Evolutionary conservation across 148 eudicot genomes (phyloP).

Genomic region (Fallopia convolvulus): DNA sequence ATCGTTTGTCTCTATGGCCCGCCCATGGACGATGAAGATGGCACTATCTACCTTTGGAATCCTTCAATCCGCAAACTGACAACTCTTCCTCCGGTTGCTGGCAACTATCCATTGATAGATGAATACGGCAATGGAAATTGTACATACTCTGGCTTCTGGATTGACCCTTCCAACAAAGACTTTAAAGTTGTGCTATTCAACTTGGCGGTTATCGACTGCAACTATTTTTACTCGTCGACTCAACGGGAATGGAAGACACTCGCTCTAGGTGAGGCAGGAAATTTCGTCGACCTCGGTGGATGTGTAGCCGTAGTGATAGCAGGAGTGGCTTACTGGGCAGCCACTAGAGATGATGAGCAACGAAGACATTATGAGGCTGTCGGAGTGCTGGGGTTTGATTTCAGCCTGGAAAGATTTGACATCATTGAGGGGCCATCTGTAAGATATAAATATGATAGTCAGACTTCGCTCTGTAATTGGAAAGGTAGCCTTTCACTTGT

Average conservation of each 20-base stretch:
- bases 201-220: background rate
- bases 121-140: background rate
- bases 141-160: background rate
- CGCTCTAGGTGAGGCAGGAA: no score
- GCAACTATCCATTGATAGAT: background rate
- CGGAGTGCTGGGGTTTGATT: no score
- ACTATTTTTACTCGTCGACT: background rate
- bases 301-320: no score
- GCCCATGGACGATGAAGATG: background rate
- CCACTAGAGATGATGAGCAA: no score
- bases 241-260: background rate
- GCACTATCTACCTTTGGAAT: background rate
- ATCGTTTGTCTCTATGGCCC: background rate
- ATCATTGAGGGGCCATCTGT: no score
- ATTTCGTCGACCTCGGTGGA: no score
- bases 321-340: no score
- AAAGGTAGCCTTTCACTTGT: no score
- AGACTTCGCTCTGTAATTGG: no score
- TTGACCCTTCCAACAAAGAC: background rate
- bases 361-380: no score
- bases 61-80: background rate
- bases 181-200: background rate
- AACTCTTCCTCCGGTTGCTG: background rate
- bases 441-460: no score
- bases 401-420: no score